Conservation (phyloP, 805 yeast species). For the Isabelozyma rhagii region DNA sequence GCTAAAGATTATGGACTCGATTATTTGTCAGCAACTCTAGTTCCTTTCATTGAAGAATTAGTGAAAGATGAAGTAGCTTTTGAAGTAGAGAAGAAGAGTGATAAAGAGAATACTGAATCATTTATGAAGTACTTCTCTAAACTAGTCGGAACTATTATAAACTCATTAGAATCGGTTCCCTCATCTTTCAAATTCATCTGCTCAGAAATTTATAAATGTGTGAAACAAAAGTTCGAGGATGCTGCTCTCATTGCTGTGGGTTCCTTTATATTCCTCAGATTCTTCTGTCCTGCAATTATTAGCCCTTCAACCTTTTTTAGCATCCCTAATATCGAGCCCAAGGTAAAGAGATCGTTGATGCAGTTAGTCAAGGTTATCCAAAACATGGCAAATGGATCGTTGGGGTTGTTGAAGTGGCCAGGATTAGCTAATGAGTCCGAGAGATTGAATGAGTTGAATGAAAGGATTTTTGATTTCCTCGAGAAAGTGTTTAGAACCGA, state of each 20-base stretch:
- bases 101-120: conserved; percentile 31
- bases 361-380: conserved; percentile 82
- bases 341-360: conserved; percentile 63
- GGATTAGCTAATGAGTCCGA: conserved; percentile 40
- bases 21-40: conserved; percentile 52
- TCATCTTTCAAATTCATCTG: conserved; percentile 70
- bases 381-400: conserved; percentile 80
- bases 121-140: conserved; percentile 57
- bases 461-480: conserved; percentile 27
- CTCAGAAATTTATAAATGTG: conserved; percentile 55
- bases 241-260: conserved; percentile 69
- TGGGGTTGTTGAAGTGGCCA: conserved; percentile 64
- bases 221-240: conserved; percentile 60
- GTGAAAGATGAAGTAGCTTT: conserved; percentile 48
- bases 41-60: conserved; percentile 56
- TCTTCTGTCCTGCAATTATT: conserved; percentile 87
- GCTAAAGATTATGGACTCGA: conserved; percentile 65
- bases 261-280: conserved; percentile 79
- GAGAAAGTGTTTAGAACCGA: conserved; percentile 14
- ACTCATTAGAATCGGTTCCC: conserved; percentile 60
- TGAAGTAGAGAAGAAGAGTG: conserved; percentile 59
- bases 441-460: conserved; percentile 31
- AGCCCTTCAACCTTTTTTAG: conserved; percentile 66
- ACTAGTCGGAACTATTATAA: conserved; percentile 57
- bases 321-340: conserved; percentile 22